Evolutionary conservation across 805 yeast genomes (phyloP), one percentile per base, ranked within the genome.

Genomic region (Saturnispora bothae): DNA sequence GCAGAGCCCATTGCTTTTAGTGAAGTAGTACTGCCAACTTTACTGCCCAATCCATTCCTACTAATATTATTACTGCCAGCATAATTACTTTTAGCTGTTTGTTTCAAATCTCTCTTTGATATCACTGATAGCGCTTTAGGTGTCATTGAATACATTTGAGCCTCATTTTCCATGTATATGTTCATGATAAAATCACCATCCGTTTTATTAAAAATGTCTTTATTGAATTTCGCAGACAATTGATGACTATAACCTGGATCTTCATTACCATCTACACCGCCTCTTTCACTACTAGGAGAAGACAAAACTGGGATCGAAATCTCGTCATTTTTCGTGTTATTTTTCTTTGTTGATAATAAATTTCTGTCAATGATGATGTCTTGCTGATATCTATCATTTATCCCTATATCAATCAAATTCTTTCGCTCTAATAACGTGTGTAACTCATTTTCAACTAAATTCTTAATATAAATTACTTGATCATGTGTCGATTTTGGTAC

Each of bases 201-300:
- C 22, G 40, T 30, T 40, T 40, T 45, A 31, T 25, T 42, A n/a
- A 45, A 45, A 13, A 45, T 28, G 33, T 45, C 48, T 29, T 40
- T 45, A 2, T 22, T 34, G n/a, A 45, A 29, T 12, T 27, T 36
- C 13, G 41, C 8, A 4, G 10, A 30, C n/a, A 32, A 21, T 15
- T 34, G 28, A 21, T 16, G 18, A n/a, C 12, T 7, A 26, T 26
- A 26, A 10, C 5, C 5, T 12, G 13, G 15, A n/a, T 26, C 28
- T n/a, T 12, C 5, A 12, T 26, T 6, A 6, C 12, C 15, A 26
- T n/a, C 12, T 12, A 26, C 5, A 26, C 15, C 28, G 6, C 31
- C 38, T 2, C 31, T 30, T 7, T 28, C 20, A 3, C 14, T 20
- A 17, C 33, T 30, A n/a, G 28, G 28, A 7, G 12, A 6, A 26